Evolutionary conservation across 2,329 filamentous ascomycete genomes (phyloP).

Genomic region (Blastomyces emzantsi): DNA sequence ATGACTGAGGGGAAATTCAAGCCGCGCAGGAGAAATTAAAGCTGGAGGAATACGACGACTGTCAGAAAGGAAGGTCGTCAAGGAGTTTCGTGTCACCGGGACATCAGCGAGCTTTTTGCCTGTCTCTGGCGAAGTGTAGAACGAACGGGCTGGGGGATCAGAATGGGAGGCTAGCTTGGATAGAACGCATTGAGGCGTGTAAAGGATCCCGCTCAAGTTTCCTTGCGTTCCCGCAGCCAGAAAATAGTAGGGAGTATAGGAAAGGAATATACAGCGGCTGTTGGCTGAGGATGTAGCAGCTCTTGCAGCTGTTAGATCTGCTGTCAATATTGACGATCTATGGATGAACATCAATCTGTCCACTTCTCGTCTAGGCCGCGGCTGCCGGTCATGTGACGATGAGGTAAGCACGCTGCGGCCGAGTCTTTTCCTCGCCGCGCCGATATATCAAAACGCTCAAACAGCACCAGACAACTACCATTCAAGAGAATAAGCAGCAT

Average conservation of each 20-base stretch:
- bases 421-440: not conserved
- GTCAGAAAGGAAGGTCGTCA: constrained; percentile 14
- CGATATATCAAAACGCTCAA: not conserved
- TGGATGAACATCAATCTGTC: constrained; percentile 8
- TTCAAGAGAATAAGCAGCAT: not conserved
- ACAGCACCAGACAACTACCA: not conserved
- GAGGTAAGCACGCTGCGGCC: not conserved
- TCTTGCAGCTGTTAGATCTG: too few species aligned
- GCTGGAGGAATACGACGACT: constrained; percentile 13
- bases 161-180: not conserved
- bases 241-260: not conserved
- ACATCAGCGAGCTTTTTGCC: constrained; percentile 39
- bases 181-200: constrained; percentile 1
- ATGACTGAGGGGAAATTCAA: not conserved
- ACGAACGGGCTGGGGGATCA: not conserved
- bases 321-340: not conserved
- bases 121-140: not conserved
- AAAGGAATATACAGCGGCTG: not conserved
- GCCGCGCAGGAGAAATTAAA: not conserved
- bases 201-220: not conserved
- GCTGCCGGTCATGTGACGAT: not conserved
- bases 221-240: not conserved
- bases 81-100: constrained; percentile 20
- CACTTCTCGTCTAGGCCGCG: not conserved
- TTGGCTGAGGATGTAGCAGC: not conserved